These are phyloP conservation scores for Platismatia glauca DNA, from an alignment of 495 filamentous ascomycete species.

Conservation along the genomic window DNA sequence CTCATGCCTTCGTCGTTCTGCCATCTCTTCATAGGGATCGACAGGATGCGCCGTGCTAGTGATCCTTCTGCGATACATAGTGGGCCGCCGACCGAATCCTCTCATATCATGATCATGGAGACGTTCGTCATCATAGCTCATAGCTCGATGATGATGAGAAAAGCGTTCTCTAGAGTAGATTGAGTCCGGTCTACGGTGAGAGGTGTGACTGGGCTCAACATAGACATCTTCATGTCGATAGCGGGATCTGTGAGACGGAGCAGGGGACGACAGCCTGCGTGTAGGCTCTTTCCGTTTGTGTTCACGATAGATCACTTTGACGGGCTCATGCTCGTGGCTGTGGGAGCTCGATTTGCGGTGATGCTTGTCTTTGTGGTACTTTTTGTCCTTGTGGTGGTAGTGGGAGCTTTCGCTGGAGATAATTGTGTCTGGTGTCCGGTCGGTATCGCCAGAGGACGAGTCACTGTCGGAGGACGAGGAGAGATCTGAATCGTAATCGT, in stretches of 20 bases:
- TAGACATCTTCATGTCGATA: neutral
- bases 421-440: neutral
- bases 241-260: neutral
- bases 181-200: neutral
- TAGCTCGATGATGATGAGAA: neutral
- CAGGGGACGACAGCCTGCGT: neutral
- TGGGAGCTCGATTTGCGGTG: conserved; percentile 3
- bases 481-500: conserved; percentile 5
- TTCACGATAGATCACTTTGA: conserved; percentile 1
- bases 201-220: neutral
- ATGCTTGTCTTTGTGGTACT: neutral
- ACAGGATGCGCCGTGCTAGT: neutral
- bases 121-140: conserved; percentile 3
- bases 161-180: neutral
- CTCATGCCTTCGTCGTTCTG: conserved; percentile 3
- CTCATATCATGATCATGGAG: neutral
- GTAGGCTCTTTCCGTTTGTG: conserved; percentile 7
- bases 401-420: conserved; percentile 7
- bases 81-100: neutral
- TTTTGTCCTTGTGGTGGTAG: conserved; percentile 6
- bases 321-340: neutral
- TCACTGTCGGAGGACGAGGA: conserved; percentile 6
- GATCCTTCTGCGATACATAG: neutral
- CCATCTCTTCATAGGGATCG: conserved; percentile 4
- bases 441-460: neutral